Conservation (phyloP, 768 basidiomycete genomes). For the Cystofilobasidium ferigula region DNA sequence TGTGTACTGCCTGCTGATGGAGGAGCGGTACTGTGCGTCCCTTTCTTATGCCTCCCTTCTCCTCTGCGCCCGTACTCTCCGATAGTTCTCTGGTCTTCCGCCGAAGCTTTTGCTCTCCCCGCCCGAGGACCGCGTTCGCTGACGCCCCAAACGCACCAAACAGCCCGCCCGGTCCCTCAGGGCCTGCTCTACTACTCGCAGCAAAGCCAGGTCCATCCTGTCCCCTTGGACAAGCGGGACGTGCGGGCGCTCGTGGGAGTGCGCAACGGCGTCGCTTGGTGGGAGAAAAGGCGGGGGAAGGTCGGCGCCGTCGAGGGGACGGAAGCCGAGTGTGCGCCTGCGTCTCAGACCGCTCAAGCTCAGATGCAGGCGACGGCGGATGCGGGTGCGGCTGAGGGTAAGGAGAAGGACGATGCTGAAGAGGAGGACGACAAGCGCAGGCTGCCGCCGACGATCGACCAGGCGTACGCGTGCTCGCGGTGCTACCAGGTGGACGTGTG, state of each 20-base stretch:
- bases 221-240: constrained; percentile 70
- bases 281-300: constrained; percentile 30
- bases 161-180: too few species aligned
- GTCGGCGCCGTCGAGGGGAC: neutral
- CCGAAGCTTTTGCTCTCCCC: constrained; percentile 54
- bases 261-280: constrained; percentile 73
- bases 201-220: constrained; percentile 70
- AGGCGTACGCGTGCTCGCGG: constrained; percentile 60
- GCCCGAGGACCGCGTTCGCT: too few species aligned
- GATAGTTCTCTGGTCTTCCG: constrained; percentile 3
- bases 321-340: too few species aligned
- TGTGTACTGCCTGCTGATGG: constrained; percentile 81
- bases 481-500: constrained; percentile 79
- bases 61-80: neutral
- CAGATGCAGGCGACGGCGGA: constrained; percentile 10
- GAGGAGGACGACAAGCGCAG: constrained; percentile 23
- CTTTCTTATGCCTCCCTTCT: neutral
- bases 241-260: constrained; percentile 66
- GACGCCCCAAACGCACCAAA: too few species aligned
- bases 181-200: constrained; percentile 93
- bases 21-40: constrained; percentile 63
- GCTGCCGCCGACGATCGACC: constrained; percentile 77
- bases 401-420: constrained; percentile 26
- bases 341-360: neutral
- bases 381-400: constrained; percentile 19